Base-by-base conservation (phyloP, 208 protist genomes). In the Polymyxa betae region DNA sequence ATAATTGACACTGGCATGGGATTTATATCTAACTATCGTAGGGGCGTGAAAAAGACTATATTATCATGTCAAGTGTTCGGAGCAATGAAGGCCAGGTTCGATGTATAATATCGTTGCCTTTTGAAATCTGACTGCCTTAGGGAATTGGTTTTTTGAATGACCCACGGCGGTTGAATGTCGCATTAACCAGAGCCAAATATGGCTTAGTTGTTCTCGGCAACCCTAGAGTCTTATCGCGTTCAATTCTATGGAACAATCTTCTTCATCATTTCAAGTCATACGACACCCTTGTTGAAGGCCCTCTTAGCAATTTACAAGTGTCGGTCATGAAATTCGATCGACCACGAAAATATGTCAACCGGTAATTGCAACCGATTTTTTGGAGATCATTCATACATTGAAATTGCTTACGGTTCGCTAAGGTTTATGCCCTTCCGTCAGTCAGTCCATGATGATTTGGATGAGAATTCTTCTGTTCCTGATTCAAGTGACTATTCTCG, bases 31-130 rank as follows among this genome's bases (percentile, higher is more conserved):
- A n/a, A n/a, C 12, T 60, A 5, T 5, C 49, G 24, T 60, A 60
- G 93, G 97, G 98, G 0, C 93, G 98, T 88, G 97, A 99, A 94
- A 99, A 99, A 90, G 98, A 99, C 90, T 98, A 96, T 92, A 99
- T 99, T 90, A 98, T 99, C 41, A 91, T 99, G 0, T 98, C 97
- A 0, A 99, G 97, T 95, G 97, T 99, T 0, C 94, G 98, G 45
- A 97, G 94, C 32, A 99, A 99, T 91, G 94, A 98, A 5, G 89
- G 89, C 92, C 89, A 98, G 72, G 72, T 82, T 43, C n/a, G 72
- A 16, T 40, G 24, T 29, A 29, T 60, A 24, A 60, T 60, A 60
- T 60, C 5, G 5, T 29, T 60, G 24, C 24, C 24, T 60, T 60
- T 60, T 60, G n/a, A 29, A 24, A 29, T 60, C 49, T 60, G 49